A percentile compares a stretch with the other conserved stretches of the same genome.
Conservation (phyloP, 2,329 filamentous ascomycete genomes). For the Arthrobotrys iridis region DNA sequence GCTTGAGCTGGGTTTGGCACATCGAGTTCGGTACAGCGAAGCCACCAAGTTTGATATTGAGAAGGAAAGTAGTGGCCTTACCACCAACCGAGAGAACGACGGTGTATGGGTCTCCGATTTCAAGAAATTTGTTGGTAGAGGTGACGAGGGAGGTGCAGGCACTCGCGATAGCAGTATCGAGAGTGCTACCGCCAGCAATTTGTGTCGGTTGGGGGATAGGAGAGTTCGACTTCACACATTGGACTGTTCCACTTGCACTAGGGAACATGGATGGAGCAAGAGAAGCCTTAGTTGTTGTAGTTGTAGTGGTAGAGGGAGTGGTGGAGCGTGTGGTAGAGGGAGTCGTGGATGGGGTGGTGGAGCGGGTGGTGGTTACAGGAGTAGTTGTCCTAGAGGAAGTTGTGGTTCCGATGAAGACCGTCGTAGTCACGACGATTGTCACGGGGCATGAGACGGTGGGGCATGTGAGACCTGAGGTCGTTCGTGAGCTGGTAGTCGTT, state of each 20-base stretch:
- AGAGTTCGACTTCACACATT: constrained; percentile 19
- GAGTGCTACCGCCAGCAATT: constrained; percentile 11
- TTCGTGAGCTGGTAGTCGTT: background rate
- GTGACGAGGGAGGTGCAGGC: constrained; percentile 19
- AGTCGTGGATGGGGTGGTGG: background rate
- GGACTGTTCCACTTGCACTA: constrained; percentile 22
- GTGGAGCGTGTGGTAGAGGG: background rate
- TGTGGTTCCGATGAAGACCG: background rate
- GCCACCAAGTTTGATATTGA: constrained; percentile 34
- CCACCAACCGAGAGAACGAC: constrained; percentile 23
- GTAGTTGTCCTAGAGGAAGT: constrained; percentile 10
- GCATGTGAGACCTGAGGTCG: background rate
- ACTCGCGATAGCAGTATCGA: constrained; percentile 13
- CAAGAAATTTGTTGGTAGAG: constrained; percentile 12
- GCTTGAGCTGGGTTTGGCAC: constrained; percentile 20
- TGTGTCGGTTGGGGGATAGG: constrained; percentile 32
- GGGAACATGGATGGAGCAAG: constrained; percentile 32
- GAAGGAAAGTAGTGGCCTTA: constrained; percentile 22
- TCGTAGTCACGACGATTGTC: constrained; percentile 4
- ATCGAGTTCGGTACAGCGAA: constrained; percentile 24
- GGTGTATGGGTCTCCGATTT: constrained; percentile 31
- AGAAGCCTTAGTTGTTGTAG: background rate
- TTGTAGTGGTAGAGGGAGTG: background rate
- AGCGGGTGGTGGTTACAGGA: background rate
- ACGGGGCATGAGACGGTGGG: constrained; percentile 6